These are phyloP conservation scores for Rhodotorula mucilaginosa DNA, from an alignment of 1,284 basidiomycete genomes.

Conservation along the genomic window DNA sequence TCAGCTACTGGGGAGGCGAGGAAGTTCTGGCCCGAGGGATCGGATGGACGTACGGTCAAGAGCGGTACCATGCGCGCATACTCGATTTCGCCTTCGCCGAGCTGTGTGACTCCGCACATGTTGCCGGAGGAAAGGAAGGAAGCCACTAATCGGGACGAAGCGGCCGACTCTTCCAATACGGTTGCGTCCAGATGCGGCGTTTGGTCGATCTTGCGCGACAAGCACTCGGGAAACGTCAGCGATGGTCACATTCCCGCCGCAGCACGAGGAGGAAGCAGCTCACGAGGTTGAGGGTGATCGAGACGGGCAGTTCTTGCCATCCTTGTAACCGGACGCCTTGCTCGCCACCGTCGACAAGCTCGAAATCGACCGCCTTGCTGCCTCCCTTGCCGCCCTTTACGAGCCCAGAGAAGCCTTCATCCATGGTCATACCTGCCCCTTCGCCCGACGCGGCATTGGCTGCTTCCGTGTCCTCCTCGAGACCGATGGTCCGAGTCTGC, in stretches of 20 bases:
- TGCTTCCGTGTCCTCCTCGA: slow-evolving; percentile 12
- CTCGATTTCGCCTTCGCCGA: slow-evolving; percentile 41
- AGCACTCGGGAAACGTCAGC: neutral
- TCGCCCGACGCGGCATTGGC: slow-evolving; percentile 7
- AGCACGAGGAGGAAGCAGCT: neutral
- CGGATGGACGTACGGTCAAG: slow-evolving; percentile 14
- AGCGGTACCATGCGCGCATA: slow-evolving; percentile 17
- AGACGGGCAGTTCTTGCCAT: slow-evolving; percentile 37
- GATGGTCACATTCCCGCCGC: too few species aligned
- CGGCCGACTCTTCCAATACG: slow-evolving; percentile 29
- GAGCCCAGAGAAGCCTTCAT: slow-evolving; percentile 33
- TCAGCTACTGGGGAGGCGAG: neutral
- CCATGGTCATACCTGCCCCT: slow-evolving; percentile 8
- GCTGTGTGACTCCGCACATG: slow-evolving; percentile 26
- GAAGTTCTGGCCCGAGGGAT: neutral
- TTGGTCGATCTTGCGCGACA: slow-evolving; percentile 33
- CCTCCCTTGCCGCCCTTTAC: slow-evolving; percentile 42
- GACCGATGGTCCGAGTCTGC: slow-evolving; percentile 27
- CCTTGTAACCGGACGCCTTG: slow-evolving; percentile 21
- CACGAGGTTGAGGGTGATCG: slow-evolving; percentile 34
- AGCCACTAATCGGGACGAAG: slow-evolving; percentile 18
- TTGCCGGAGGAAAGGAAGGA: slow-evolving; percentile 19
- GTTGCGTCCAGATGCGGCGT: slow-evolving; percentile 36
- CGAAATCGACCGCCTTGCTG: slow-evolving; percentile 37
- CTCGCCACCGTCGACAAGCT: slow-evolving; percentile 34